Evolutionary conservation across 306 rosid species (phyloP).

Genomic region (Potentilla sterilis): DNA sequence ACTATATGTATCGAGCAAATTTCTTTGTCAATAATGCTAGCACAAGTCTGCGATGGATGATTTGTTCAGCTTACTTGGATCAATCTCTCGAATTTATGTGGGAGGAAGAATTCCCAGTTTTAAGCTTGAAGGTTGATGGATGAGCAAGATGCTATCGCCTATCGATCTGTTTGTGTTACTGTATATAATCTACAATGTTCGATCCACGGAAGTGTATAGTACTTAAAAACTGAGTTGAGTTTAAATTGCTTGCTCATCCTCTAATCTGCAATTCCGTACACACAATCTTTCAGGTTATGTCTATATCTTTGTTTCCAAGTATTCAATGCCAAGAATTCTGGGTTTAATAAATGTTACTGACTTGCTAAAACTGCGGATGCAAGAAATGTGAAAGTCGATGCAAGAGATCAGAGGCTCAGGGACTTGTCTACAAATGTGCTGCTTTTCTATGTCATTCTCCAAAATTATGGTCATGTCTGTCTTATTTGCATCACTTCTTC

Average conservation of each 20-base stretch:
- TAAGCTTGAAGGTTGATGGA: background rate
- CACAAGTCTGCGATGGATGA: background rate
- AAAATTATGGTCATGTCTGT: background rate
- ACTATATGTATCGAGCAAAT: background rate
- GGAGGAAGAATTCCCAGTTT: background rate
- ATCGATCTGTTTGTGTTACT: background rate
- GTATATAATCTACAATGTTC: background rate
- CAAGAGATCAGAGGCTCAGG: background rate
- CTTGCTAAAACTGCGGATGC: background rate
- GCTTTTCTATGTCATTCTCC: background rate
- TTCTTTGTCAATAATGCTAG: background rate
- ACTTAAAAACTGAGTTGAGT: background rate
- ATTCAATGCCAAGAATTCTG: background rate
- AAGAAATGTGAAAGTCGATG: background rate
- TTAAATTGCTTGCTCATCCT: background rate
- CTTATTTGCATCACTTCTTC: background rate
- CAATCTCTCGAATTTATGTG: background rate
- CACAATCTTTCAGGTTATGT: conserved; percentile 6
- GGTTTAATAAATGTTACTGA: background rate
- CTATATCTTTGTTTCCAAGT: background rate
- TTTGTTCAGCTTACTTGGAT: background rate
- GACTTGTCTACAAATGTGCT: background rate
- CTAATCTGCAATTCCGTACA: background rate
- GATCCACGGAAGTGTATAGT: background rate
- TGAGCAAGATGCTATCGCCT: background rate